A percentile compares a stretch with the other conserved stretches of the same genome.
Conservation (phyloP, 2,329 filamentous ascomycete genomes). For the Cytospora mali region DNA sequence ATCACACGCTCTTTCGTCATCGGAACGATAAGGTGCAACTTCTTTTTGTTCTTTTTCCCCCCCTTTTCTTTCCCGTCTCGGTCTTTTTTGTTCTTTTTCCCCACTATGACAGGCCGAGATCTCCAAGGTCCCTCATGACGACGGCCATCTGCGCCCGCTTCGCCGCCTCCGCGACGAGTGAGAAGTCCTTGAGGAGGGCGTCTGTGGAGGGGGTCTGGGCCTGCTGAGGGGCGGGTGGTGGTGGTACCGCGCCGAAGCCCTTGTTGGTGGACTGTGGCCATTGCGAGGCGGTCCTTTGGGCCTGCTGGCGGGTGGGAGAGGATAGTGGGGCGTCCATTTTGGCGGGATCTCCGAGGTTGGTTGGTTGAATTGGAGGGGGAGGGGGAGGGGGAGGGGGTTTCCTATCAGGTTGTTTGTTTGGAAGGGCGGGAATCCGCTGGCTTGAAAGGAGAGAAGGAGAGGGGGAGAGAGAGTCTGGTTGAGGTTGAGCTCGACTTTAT, state of each 20-base stretch:
- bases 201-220: conserved; percentile 49
- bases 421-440: not conserved
- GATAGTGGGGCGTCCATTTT: conserved; percentile 39
- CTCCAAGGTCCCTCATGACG: conserved; percentile 83
- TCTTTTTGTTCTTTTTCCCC: too few relatives aligned
- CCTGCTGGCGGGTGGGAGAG: conserved; percentile 33
- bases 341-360: not conserved
- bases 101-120: conserved; percentile 61
- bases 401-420: too few relatives aligned
- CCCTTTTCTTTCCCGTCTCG: too few relatives aligned
- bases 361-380: too few relatives aligned
- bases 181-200: conserved; percentile 76
- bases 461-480: not conserved
- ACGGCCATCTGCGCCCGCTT: conserved; percentile 91
- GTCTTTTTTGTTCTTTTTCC: too few relatives aligned
- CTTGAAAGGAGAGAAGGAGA: not conserved
- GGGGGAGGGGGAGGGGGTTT: not conserved
- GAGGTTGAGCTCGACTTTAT: not conserved
- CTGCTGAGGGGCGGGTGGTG: conserved; percentile 30
- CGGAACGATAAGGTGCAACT: too few relatives aligned
- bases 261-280: conserved; percentile 34
- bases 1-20: too few relatives aligned
- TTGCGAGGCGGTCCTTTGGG: conserved; percentile 34
- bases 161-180: conserved; percentile 85
- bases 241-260: conserved; percentile 19